These are phyloP conservation scores for Lactarius quietus DNA, from an alignment of 768 basidiomycete species.

Conservation along the genomic window DNA sequence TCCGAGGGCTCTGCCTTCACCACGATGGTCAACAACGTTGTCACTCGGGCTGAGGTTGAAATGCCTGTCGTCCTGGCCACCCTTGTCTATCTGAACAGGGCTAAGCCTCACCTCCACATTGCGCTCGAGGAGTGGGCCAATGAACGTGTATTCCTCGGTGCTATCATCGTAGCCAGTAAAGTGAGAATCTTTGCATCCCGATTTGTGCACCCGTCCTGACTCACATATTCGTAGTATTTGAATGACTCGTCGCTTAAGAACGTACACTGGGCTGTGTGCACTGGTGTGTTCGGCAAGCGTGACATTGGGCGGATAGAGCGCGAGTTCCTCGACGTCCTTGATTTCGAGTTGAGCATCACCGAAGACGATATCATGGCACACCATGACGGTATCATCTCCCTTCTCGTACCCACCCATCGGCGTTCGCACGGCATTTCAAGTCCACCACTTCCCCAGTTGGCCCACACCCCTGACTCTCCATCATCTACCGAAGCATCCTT, in stretches of 20 bases:
- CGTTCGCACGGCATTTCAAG: constrained; percentile 1
- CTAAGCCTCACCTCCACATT: constrained; percentile 76
- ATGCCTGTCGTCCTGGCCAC: constrained; percentile 64
- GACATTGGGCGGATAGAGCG: constrained; percentile 76
- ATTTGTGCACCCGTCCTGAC: constrained; percentile 14
- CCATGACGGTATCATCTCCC: constrained; percentile 34
- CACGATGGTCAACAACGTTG: constrained; percentile 62
- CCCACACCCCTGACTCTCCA: constrained; percentile 5
- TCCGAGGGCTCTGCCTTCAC: constrained; percentile 56
- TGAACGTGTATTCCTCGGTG: constrained; percentile 87
- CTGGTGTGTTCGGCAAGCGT: constrained; percentile 72
- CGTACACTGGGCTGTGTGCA: constrained; percentile 79
- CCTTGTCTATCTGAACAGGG: constrained; percentile 73
- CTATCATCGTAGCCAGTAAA: constrained; percentile 86
- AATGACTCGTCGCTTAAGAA: constrained; percentile 90
- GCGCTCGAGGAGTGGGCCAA: constrained; percentile 82
- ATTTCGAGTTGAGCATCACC: constrained; percentile 61
- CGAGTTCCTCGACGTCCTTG: constrained; percentile 74
- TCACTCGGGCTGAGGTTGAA: constrained; percentile 69
- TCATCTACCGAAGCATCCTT: constrained; percentile 19
- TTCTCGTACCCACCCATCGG: constrained; percentile 3
- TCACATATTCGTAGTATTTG: constrained; percentile 49
- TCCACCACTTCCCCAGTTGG: constrained; percentile 7
- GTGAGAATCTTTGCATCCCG: constrained; percentile 38
- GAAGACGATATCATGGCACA: constrained; percentile 56